phyloP scores from a whole-genome alignment of 83 land plant species.

The Thuja plicata region DNA sequence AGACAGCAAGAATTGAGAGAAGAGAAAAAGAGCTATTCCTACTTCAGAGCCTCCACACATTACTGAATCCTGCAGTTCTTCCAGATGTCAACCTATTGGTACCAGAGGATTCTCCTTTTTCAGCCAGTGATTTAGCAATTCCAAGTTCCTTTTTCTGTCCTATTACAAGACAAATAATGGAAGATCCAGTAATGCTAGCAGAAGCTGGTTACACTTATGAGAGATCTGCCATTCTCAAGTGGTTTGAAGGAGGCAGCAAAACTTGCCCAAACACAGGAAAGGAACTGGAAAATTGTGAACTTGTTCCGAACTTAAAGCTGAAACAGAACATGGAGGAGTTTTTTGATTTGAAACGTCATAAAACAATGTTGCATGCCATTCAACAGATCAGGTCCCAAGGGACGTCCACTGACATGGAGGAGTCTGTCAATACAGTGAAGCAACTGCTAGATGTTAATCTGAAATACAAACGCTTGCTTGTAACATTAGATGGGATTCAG shows the following conservation, averaged over 20 bases:
- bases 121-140: conserved; percentile 5
- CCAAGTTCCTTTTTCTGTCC: conserved; percentile 35
- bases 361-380: conserved; percentile 21
- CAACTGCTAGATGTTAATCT: conserved; percentile 15
- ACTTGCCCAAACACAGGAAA: conserved; percentile 28
- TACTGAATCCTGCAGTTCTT: conserved; percentile 22
- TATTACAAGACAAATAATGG: conserved; percentile 29
- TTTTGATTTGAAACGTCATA: conserved; percentile 22
- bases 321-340: conserved; percentile 35
- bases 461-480: conserved; percentile 25
- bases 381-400: conserved; percentile 17
- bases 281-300: conserved; percentile 22
- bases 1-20: conserved; percentile 17
- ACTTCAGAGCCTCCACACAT: conserved; percentile 13
- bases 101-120: conserved; percentile 18
- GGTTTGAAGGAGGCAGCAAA: conserved; percentile 27
- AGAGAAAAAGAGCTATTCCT: conserved; percentile 7
- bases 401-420: conserved; percentile 12
- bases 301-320: conserved; percentile 24
- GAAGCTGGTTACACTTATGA: conserved; percentile 35
- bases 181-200: conserved; percentile 33
- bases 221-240: conserved; percentile 31
- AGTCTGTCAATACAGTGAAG: conserved; percentile 23
- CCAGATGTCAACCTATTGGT: conserved; percentile 18
- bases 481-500: conserved; percentile 29